Conservation (phyloP, 1,284 basidiomycete genomes). For the Marasmius fiardii region DNA sequence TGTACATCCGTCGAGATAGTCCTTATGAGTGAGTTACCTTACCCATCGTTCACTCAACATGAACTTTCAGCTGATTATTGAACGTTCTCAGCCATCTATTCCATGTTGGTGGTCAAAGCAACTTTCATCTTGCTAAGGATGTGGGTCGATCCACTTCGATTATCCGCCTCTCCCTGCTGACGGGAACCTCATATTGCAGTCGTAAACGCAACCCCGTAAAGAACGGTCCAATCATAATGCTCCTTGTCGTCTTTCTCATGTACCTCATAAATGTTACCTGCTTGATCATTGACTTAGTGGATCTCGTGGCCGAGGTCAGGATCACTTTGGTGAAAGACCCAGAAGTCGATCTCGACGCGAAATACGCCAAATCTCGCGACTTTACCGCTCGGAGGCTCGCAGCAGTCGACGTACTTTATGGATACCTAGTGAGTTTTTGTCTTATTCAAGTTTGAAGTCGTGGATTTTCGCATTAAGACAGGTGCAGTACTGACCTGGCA, state of each 20-base stretch:
- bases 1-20: not conserved
- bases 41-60: not conserved
- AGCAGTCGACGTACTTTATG: not conserved
- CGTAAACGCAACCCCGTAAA: not conserved
- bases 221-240: not conserved
- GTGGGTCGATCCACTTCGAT: not conserved
- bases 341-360: not conserved
- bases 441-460: no score
- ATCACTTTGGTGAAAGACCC: not conserved
- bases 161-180: not conserved
- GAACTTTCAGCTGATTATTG: not conserved
- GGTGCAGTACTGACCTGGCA: not conserved
- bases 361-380: not conserved
- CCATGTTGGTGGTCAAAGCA: not conserved
- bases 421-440: not conserved
- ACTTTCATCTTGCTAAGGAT: not conserved
- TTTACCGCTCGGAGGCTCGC: not conserved
- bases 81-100: not conserved
- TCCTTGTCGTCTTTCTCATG: not conserved
- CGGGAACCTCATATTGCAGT: not conserved
- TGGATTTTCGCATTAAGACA: not conserved
- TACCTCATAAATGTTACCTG: not conserved
- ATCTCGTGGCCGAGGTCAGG: constrained; percentile 1
- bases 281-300: not conserved
- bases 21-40: not conserved